Evolutionary conservation across 495 filamentous ascomycete genomes (phyloP), one percentile per base, ranked within the genome.

Genomic region (Immersiella caudata): DNA sequence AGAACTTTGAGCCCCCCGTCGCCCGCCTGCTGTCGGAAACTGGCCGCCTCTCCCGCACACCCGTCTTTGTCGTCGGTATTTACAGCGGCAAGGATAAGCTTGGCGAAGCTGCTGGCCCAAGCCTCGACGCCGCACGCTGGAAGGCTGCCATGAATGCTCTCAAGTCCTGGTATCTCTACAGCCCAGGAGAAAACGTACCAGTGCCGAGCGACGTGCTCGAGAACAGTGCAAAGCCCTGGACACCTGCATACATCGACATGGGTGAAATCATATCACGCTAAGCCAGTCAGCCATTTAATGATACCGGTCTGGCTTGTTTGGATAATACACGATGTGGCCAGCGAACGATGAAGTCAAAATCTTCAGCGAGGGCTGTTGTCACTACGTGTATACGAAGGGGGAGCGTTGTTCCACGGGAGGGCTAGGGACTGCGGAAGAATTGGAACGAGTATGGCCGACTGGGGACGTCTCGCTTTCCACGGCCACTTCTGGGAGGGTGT

Each of bases 121-220:
- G 84, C 79, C 81, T 98, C 65, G 79, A 91, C 64, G 87, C 92
- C 76, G 94, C 91, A 62, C 87, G 91, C 69, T 82, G 84, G 54
- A 84, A 91, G 73, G 95, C 95, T 16, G 86, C 93, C 50, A 91
- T 94, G 56, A 87, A 90, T 60, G 88, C 94, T 20, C 81, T 99
- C 70, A 96, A 96, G 83, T 83, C 86, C 20, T 99, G 96, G 96
- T 99, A 98, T 79, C 82, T 98, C 65, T 99, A 99, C 79, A 91
- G 87, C 76, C 95, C 95, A 12, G 80, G 81, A 57, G 78, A 80
- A 22, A 60, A 87, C 60, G 86, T 88, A 16, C 83, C 85, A 49
- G 83, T 97, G 57, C 95, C 95, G 26, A 96, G 91, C 78, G 89
- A 93, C 55, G 91, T 89, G 78, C 89, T 96, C 70, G 68, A 66